Conservation (phyloP, 2,329 filamentous ascomycete genomes). For the Venturia oleaginea region DNA sequence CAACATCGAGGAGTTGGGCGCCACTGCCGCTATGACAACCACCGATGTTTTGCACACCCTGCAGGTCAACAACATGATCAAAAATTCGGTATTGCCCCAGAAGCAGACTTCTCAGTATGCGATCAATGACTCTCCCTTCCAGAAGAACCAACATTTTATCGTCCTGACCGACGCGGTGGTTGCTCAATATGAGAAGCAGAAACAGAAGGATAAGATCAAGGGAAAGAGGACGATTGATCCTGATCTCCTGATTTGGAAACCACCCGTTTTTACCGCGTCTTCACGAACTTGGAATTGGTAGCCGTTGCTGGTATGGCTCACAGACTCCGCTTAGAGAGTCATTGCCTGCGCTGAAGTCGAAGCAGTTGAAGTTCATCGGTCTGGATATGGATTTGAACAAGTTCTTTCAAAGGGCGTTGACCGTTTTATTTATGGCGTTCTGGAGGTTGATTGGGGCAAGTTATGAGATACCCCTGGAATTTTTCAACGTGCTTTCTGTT, state of each 20-base stretch:
- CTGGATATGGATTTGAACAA: background rate
- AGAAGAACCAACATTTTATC: constrained; percentile 91
- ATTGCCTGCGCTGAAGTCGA: background rate
- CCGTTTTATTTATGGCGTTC: background rate
- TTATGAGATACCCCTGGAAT: background rate
- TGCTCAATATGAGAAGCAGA: constrained; percentile 56
- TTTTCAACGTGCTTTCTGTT: background rate
- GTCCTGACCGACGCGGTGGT: constrained; percentile 80
- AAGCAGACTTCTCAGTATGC: constrained; percentile 2
- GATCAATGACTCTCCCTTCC: background rate
- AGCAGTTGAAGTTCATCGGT: background rate
- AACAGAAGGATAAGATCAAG: constrained; percentile 73
- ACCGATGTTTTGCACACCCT: constrained; percentile 93
- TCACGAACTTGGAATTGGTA: constrained; percentile 94
- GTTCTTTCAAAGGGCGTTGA: background rate
- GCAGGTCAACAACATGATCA: constrained; percentile 87
- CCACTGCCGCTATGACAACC: constrained; percentile 83
- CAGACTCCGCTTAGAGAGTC: background rate
- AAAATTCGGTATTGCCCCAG: constrained; percentile 57
- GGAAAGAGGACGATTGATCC: constrained; percentile 69
- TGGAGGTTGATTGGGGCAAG: background rate
- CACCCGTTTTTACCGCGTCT: constrained; percentile 84
- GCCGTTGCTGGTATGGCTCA: constrained; percentile 10
- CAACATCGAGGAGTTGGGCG: constrained; percentile 78
- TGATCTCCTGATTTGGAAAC: constrained; percentile 81